Percentiles rank a stretch among this genome's conserved stretches.
Conservation (phyloP, 202 grass and related monocot genomes). For the Eragrostis tef region DNA sequence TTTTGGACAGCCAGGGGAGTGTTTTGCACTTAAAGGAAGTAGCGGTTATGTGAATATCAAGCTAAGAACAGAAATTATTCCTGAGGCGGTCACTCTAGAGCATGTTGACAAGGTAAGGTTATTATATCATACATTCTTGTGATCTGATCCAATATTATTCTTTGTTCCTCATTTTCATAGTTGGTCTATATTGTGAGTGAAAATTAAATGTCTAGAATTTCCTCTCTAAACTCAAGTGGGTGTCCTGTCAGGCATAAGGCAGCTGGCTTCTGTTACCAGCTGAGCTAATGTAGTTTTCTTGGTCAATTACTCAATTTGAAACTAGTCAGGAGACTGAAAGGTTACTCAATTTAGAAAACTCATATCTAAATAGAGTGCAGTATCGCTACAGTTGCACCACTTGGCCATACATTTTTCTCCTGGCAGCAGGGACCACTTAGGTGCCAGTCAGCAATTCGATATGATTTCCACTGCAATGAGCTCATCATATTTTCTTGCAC, state of each 20-base stretch:
- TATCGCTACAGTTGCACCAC: not conserved
- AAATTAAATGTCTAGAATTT: not conserved
- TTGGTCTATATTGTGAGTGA: not conserved
- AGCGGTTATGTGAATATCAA: slow-evolving; percentile 80
- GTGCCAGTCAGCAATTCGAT: not conserved
- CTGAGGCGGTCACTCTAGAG: slow-evolving; percentile 80
- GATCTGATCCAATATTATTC: not conserved
- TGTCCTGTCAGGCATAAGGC: not conserved
- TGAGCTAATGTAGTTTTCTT: slow-evolving; percentile 5
- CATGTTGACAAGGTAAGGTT: slow-evolving; percentile 81
- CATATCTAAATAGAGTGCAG: not conserved
- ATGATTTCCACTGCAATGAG: not conserved
- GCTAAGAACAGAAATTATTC: slow-evolving; percentile 68
- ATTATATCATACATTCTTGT: slow-evolving; percentile 20
- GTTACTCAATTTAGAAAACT: not conserved
- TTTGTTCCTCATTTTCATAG: slow-evolving; percentile 22
- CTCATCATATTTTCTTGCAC: not conserved
- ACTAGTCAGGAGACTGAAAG: not conserved
- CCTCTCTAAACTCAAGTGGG: not conserved
- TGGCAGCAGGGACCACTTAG: not conserved
- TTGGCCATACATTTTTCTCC: not conserved
- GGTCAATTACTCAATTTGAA: slow-evolving; percentile 1
- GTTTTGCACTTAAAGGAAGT: slow-evolving; percentile 82
- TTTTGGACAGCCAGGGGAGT: slow-evolving; percentile 92
- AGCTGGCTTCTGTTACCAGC: not conserved